Conservation (phyloP, 2,329 filamentous ascomycete genomes). For the Septoria linicola region DNA sequence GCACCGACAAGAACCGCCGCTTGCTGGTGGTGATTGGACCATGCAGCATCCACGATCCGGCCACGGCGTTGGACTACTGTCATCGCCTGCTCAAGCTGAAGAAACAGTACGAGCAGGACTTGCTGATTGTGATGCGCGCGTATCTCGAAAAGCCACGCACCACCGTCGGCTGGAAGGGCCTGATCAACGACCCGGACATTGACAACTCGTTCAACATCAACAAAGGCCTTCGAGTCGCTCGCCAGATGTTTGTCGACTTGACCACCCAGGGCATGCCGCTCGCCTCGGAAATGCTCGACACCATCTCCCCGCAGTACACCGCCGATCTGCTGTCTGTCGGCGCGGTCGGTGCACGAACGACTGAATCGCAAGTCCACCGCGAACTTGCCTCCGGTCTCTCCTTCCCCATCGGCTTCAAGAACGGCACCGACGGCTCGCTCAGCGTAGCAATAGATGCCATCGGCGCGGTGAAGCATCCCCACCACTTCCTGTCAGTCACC, state of each 20-base stretch:
- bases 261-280: conserved; percentile 92
- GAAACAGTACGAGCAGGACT: conserved; percentile 82
- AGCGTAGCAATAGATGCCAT: conserved; percentile 93
- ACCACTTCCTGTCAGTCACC: conserved; percentile 96
- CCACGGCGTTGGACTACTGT: conserved; percentile 90
- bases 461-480: conserved; percentile 83
- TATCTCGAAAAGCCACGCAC: conserved; percentile 99
- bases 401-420: conserved; percentile 99
- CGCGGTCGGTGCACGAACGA: conserved; percentile 92
- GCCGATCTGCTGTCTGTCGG: conserved; percentile 89
- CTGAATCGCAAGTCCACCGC: conserved; percentile 91
- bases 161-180: conserved; percentile 96
- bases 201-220: conserved; percentile 99
- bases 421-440: conserved; percentile 90
- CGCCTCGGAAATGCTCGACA: conserved; percentile 96
- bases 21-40: conserved; percentile 84
- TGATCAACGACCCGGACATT: conserved; percentile 98
- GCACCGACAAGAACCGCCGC: conserved; percentile 56
- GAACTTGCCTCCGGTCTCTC: conserved; percentile 91
- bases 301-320: conserved; percentile 94
- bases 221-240: conserved; percentile 83
- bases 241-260: conserved; percentile 90
- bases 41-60: conserved; percentile 95
- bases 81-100: conserved; percentile 76
- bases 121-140: conserved; percentile 94